Evolutionary conservation across 345 rosid genomes (phyloP), one percentile per base, ranked within the genome.

Genomic region (Camelina hispida): DNA sequence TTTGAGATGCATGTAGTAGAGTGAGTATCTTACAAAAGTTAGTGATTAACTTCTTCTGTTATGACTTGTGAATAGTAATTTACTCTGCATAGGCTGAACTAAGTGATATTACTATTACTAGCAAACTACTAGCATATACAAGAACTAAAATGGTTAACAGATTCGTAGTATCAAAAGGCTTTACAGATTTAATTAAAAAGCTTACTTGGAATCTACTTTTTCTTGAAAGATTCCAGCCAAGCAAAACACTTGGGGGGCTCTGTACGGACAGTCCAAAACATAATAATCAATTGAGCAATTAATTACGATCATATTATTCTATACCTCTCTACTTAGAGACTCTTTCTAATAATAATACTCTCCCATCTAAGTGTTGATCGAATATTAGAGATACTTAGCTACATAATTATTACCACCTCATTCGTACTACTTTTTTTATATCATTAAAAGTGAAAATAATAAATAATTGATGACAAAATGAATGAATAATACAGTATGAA

Each of bases 181-280:
- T 14, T 38, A 23, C 37, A 14, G 43, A 62, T 53, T 61, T 23
- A 48, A 55, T 15, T 28, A 23, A 63, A 52, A 30, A 5, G 12
- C 10, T 69, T 14, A 42, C 10, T 2, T 20, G 15, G 73, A 78
- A 71, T 72, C 73, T 71, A 30, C 48, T 66, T 71, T 50, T 50
- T 38, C 16, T 0, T 32, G 35, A 71, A 72, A 78, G 77, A 71
- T 78, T 66, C 81, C 81, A 78, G 77, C 77, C 74, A 72, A 71
- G 76, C 78, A 72, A 72, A 52, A 56, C 81, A 72, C 73, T 51
- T 78, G 69, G 38, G 53, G 53, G 23, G 37, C 23, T 28, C 25
- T 72, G 78, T 78, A 78, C 81, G 78, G 81, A 66, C 73, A 59
- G 10, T 32, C 69, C 69, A 66, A 72, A 59, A 58, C 81, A 72